Conservation (phyloP, 371 early-diverging fungal genomes). For the Rhizomucor miehei region DNA sequence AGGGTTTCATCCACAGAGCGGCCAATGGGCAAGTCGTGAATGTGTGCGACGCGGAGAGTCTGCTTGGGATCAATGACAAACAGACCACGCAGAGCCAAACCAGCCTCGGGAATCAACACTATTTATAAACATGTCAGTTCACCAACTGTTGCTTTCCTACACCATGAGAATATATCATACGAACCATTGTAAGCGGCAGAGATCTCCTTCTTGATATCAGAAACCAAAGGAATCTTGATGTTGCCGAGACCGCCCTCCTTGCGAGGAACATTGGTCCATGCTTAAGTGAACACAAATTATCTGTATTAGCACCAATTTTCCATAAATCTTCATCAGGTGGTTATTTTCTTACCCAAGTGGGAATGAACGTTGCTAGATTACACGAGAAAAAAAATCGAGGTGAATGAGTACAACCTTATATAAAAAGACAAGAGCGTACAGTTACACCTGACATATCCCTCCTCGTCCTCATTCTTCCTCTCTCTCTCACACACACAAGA, state of each 20-base stretch:
- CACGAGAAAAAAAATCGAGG: conserved; percentile 6
- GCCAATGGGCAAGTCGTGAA: conserved; percentile 87
- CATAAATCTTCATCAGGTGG: background rate
- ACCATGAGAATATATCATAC: conserved; percentile 22
- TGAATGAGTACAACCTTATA: conserved; percentile 3
- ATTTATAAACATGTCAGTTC: too few species aligned
- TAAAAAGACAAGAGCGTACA: too few species aligned
- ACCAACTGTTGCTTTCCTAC: too few species aligned
- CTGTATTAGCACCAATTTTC: too few species aligned
- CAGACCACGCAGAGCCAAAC: conserved; percentile 67
- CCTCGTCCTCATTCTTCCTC: background rate
- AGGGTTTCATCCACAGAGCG: conserved; percentile 93
- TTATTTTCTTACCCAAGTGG: conserved; percentile 35
- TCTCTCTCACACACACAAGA: background rate
- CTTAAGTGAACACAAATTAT: conserved; percentile 21
- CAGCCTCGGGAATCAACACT: conserved; percentile 69
- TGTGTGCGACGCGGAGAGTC: conserved; percentile 60
- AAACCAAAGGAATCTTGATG: conserved; percentile 73
- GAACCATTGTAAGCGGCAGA: conserved; percentile 79
- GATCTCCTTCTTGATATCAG: conserved; percentile 87
- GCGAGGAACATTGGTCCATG: conserved; percentile 57
- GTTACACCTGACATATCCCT: too few species aligned
- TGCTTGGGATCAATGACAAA: conserved; percentile 95
- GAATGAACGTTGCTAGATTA: conserved; percentile 36
- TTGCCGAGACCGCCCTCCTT: conserved; percentile 89